Base-by-base conservation (phyloP, 208 protist species). In the Trypanosoma conorhini region DNA sequence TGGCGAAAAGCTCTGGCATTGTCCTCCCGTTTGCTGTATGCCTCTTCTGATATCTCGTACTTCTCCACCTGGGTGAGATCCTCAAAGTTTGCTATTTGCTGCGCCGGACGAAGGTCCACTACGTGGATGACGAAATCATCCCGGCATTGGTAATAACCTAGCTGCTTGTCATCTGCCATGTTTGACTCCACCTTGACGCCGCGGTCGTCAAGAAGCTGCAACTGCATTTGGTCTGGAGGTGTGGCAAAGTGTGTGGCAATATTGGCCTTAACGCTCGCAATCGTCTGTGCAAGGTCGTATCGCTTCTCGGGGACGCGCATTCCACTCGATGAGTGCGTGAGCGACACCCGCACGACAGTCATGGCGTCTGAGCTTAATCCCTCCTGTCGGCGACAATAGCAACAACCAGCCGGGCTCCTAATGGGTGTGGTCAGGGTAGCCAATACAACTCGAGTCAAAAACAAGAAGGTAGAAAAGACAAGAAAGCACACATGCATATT, bases 1-100 rank as follows among this genome's bases (percentile, higher is more conserved):
- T 87, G 64, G 58, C 94, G 96, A 70, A 93, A 93, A 19, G 79
- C 83, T 21, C 92, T 75, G 10, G 94, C 51, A 70, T 93, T 95
- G 72, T 96, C 85, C 50, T 77, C 70, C 56, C 92, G 89, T 70
- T 92, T 92, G n/a, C 83, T 74, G 80, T 91, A 98, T 58, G 95
- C 90, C 74, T 95, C 89, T 59, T 98, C 92, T 7, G 87, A 73
- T 59, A 98, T 96, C 42, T 91, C 88, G 64, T 86, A 98, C 80
- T 98, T 98, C 77, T 98, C 76, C 35, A 98, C 91, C 74, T 95
- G 67, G 2, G 85, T 90, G 15, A 96, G 80, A 70, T 97, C 92
- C 24, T 93, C 86, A 74, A 76, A 96, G 68, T 88, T 88, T 24
- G 84, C 76, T 8, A 92, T 58, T 67, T 83, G 62, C n/a, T 77